phyloP scores from a whole-genome alignment of 2,329 filamentous ascomycete genomes.

The Xylaria sp. region DNA sequence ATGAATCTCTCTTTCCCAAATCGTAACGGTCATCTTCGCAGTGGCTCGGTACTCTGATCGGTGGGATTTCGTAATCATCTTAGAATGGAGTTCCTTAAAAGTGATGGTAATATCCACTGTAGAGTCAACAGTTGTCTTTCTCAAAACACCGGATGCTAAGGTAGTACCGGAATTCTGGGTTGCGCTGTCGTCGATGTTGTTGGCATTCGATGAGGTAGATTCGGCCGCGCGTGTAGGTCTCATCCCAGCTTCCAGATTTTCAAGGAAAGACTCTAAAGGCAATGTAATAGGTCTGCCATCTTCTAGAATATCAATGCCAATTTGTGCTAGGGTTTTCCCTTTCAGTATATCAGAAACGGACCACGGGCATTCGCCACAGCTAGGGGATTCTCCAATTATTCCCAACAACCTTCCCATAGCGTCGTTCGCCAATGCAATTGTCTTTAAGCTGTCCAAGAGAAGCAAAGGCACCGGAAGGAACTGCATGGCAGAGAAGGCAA shows the following conservation, averaged over 20 bases:
- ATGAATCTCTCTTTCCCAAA: neutral
- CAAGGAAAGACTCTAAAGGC: neutral
- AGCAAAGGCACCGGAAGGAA: neutral
- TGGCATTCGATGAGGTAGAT: neutral
- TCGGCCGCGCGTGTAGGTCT: neutral
- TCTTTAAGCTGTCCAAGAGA: neutral
- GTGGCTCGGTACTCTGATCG: neutral
- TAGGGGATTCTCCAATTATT: neutral
- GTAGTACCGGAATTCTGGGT: too few relatives aligned
- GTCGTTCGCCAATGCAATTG: neutral
- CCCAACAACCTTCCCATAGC: slow-evolving; percentile 7
- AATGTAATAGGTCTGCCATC: neutral
- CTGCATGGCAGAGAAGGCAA: slow-evolving; percentile 1
- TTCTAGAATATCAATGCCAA: neutral
- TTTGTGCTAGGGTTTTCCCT: neutral
- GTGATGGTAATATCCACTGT: neutral
- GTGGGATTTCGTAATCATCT: neutral
- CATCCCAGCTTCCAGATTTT: neutral
- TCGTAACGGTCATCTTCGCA: neutral
- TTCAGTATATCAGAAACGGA: neutral
- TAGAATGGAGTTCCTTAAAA: neutral
- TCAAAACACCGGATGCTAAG: neutral
- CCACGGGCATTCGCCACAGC: neutral
- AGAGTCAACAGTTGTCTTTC: neutral
- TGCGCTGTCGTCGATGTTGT: neutral